Conservation (phyloP, 345 rosid genomes). For the Dipteronia sinensis region DNA sequence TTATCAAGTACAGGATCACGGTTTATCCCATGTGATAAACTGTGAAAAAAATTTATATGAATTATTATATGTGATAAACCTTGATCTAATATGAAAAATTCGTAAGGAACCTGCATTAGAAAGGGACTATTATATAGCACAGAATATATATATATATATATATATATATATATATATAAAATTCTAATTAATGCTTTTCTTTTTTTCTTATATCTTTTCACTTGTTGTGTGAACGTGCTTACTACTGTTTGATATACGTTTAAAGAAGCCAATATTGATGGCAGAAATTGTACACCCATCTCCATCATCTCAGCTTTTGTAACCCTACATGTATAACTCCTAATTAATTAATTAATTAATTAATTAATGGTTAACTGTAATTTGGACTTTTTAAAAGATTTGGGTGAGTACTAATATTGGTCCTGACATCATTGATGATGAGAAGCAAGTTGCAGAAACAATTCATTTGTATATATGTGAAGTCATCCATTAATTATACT, state of each 20-base stretch:
- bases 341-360: too few relatives aligned
- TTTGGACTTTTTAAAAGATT: slow-evolving; percentile 10
- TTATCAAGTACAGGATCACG: too few relatives aligned
- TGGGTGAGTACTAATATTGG: background rate
- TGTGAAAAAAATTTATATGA: too few relatives aligned
- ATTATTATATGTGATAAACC: too few relatives aligned
- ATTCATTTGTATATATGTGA: background rate
- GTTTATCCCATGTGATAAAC: too few relatives aligned
- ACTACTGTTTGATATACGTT: slow-evolving; percentile 12
- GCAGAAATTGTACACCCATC: slow-evolving; percentile 18
- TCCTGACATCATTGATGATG: slow-evolving; percentile 3
- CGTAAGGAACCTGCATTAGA: too few relatives aligned
- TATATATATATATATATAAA: background rate
- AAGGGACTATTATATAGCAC: background rate
- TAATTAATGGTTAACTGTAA: slow-evolving; percentile 8
- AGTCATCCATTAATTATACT: slow-evolving; percentile 20
- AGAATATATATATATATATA: background rate
- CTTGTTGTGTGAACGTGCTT: slow-evolving; percentile 31
- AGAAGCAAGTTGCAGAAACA: slow-evolving; percentile 26
- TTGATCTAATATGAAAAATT: too few relatives aligned
- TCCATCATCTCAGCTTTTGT: slow-evolving; percentile 1
- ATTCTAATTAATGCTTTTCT: slow-evolving; percentile 28
- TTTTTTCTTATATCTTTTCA: slow-evolving; percentile 14
- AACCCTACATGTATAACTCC: slow-evolving; percentile 1
- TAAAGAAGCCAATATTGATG: slow-evolving; percentile 18